Conservation (phyloP, 352 stramenopile genomes). For the Globisporangium viniferum region DNA sequence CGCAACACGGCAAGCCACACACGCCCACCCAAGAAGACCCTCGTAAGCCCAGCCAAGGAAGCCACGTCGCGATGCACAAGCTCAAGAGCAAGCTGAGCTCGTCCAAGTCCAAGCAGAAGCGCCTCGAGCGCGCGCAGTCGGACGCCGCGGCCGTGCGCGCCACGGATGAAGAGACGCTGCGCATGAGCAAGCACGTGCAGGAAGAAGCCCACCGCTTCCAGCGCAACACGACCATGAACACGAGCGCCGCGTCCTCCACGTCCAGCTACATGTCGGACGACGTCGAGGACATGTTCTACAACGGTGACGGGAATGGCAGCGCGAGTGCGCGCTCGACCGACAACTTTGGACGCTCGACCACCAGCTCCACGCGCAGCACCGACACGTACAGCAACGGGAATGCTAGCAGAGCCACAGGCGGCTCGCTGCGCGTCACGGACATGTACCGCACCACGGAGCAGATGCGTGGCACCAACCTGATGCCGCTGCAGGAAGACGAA, state of each 20-base stretch:
- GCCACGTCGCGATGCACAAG: slow-evolving; percentile 40
- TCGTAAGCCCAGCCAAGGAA: slow-evolving; percentile 1
- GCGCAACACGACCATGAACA: slow-evolving; percentile 32
- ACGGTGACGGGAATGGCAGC: slow-evolving; percentile 14
- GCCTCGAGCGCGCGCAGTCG: slow-evolving; percentile 25
- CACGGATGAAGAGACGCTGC: slow-evolving; percentile 37
- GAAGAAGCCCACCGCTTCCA: slow-evolving; percentile 33
- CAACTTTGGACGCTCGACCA: slow-evolving; percentile 26
- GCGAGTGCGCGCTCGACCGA: slow-evolving; percentile 24
- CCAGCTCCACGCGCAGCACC: slow-evolving; percentile 5
- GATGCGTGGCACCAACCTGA: slow-evolving; percentile 44
- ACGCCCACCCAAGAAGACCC: neutral
- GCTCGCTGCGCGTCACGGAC: slow-evolving; percentile 27
- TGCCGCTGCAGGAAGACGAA: slow-evolving; percentile 56
- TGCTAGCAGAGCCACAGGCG: slow-evolving; percentile 16
- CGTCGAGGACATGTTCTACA: slow-evolving; percentile 70
- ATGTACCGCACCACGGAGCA: slow-evolving; percentile 64
- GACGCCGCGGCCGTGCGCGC: slow-evolving; percentile 20
- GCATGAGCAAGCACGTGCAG: slow-evolving; percentile 39
- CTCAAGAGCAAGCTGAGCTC: slow-evolving; percentile 65
- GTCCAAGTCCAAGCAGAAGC: slow-evolving; percentile 35
- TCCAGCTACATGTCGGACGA: slow-evolving; percentile 52
- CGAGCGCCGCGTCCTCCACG: slow-evolving; percentile 21
- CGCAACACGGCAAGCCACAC: neutral
- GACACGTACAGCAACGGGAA: slow-evolving; percentile 14